phyloP scores from a whole-genome alignment of 169 alveolate genomes.

The Plasmodium fragile region DNA sequence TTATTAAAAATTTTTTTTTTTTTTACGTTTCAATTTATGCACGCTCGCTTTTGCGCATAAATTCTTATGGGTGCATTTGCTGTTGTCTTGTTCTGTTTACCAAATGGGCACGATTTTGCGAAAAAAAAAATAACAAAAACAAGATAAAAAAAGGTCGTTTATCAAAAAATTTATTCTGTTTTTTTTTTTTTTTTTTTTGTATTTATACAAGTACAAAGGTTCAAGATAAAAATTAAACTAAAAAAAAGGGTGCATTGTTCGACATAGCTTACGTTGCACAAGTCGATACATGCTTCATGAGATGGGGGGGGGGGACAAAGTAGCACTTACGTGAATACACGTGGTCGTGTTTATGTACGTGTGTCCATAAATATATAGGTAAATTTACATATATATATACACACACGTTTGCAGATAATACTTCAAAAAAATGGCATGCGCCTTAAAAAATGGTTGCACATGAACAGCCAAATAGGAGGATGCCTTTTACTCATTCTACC shows the following conservation, averaged over 20 bases:
- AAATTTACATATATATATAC: neutral
- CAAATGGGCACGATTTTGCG: neutral
- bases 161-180: neutral
- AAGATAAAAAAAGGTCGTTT: neutral
- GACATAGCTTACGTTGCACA: neutral
- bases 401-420: neutral
- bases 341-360: neutral
- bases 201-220: neutral
- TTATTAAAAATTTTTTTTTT: slow-evolving; percentile 11
- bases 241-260: neutral
- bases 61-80: neutral
- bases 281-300: neutral
- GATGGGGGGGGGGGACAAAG: neutral
- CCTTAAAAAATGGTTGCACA: neutral
- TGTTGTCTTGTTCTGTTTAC: slow-evolving; percentile 8
- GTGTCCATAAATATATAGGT: neutral
- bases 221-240: neutral
- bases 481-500: neutral
- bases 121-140: neutral
- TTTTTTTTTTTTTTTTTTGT: neutral
- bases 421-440: neutral
- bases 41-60: neutral
- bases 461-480: neutral
- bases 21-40: neutral
- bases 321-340: neutral